Conservation (phyloP, 78 protist species). For the Dictyostelium intermedium region DNA sequence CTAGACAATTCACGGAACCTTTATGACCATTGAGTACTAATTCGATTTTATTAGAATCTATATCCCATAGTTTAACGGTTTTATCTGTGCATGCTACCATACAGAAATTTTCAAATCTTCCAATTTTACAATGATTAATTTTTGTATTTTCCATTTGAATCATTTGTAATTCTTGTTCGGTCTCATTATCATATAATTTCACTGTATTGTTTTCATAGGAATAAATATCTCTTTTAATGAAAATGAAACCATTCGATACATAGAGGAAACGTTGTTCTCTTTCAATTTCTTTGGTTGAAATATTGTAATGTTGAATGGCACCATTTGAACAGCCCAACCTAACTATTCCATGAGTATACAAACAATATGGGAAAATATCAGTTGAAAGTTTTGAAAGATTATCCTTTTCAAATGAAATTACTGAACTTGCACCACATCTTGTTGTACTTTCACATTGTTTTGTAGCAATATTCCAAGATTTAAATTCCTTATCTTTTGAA, state of each 20-base stretch:
- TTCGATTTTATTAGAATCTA: neutral
- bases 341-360: neutral
- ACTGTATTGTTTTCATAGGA: neutral
- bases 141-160: neutral
- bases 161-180: constrained; percentile 17
- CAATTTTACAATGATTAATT: constrained; percentile 15
- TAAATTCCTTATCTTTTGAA: constrained; percentile 27
- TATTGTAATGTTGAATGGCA: neutral
- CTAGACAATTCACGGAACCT: constrained; percentile 41
- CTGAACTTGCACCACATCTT: neutral
- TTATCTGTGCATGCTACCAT: constrained; percentile 21
- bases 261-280: constrained; percentile 5
- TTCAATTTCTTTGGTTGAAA: neutral
- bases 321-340: constrained; percentile 53
- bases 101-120: neutral
- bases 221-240: neutral
- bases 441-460: neutral
- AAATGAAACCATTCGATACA: constrained; percentile 51
- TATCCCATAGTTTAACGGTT: constrained; percentile 56
- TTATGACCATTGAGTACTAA: neutral
- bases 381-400: neutral
- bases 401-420: constrained; percentile 53
- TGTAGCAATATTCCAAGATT: constrained; percentile 8
- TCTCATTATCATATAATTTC: neutral
- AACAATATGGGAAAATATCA: constrained; percentile 25